Percentiles rank a stretch among this genome's conserved stretches.
Evolutionary conservation across 768 basidiomycete species (phyloP).

Genomic region (Pisolithus sp.): DNA sequence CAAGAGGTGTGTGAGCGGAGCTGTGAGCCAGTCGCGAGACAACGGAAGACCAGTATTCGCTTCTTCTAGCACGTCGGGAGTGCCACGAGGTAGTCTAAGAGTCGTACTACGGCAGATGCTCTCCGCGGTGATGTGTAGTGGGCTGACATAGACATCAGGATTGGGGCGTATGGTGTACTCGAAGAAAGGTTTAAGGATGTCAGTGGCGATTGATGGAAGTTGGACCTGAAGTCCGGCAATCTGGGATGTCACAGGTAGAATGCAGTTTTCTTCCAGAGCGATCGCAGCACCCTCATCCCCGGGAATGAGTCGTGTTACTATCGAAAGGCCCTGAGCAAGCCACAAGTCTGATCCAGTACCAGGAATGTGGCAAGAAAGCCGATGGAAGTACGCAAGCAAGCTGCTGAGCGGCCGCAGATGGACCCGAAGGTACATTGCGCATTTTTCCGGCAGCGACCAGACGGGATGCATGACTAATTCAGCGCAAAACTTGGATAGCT

Average conservation of each 20-base stretch:
- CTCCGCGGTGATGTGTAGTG: slow-evolving; percentile 41
- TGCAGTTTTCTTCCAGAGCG: slow-evolving; percentile 27
- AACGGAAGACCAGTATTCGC: slow-evolving; percentile 38
- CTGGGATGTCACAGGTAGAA: slow-evolving; percentile 13
- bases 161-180: slow-evolving; percentile 38
- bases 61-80: background rate
- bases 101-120: slow-evolving; percentile 58
- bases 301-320: slow-evolving; percentile 51
- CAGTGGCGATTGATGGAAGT: slow-evolving; percentile 23
- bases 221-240: slow-evolving; percentile 20
- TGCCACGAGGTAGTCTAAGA: slow-evolving; percentile 32
- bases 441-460: slow-evolving; percentile 33
- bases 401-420: slow-evolving; percentile 45
- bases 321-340: slow-evolving; percentile 59
- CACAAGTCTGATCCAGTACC: slow-evolving; percentile 51
- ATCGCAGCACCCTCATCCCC: slow-evolving; percentile 67
- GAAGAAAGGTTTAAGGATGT: slow-evolving; percentile 48
- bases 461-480: slow-evolving; percentile 43
- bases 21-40: slow-evolving; percentile 58
- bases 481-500: slow-evolving; percentile 49
- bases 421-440: slow-evolving; percentile 5
- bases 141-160: slow-evolving; percentile 40
- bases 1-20: slow-evolving; percentile 71
- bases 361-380: slow-evolving; percentile 53
- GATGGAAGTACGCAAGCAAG: slow-evolving; percentile 49